A percentile compares a stretch with the other conserved stretches of the same genome.
Evolutionary conservation across 257 asterid genomes (phyloP).

Genomic region (Henckelia pumila): DNA sequence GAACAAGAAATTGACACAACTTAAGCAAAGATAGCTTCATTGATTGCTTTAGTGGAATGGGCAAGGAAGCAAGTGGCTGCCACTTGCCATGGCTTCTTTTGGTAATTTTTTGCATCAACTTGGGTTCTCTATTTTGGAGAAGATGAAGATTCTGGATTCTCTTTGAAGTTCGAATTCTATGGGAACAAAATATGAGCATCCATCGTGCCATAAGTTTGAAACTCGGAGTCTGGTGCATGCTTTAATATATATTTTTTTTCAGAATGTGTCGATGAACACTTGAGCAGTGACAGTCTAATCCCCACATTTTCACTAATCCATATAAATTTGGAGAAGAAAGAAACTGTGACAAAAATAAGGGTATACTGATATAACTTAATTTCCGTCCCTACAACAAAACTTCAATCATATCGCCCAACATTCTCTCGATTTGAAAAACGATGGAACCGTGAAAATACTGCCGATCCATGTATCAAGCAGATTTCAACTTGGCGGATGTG

Average conservation of each 20-base stretch:
- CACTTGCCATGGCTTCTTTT: too few relatives aligned
- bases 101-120: background rate
- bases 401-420: conserved; percentile 15
- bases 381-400: conserved; percentile 31
- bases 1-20: too few relatives aligned
- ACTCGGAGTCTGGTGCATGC: too few relatives aligned
- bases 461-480: conserved; percentile 38
- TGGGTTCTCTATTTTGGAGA: background rate
- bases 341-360: conserved; percentile 20
- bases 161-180: background rate
- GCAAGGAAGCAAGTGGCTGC: too few relatives aligned
- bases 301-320: conserved; percentile 20
- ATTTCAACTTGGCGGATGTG: conserved; percentile 75
- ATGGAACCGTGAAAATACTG: background rate
- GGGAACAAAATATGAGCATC: too few relatives aligned
- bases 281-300: background rate
- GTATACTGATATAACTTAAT: conserved; percentile 11
- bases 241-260: too few relatives aligned
- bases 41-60: too few relatives aligned
- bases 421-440: background rate
- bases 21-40: background rate
- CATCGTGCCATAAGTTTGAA: too few relatives aligned
- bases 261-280: background rate
- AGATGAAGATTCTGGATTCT: background rate
- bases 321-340: conserved; percentile 27